These are phyloP conservation scores for Aspergillus sp. DNA, from an alignment of 2,329 filamentous ascomycete genomes.

Conservation along the genomic window DNA sequence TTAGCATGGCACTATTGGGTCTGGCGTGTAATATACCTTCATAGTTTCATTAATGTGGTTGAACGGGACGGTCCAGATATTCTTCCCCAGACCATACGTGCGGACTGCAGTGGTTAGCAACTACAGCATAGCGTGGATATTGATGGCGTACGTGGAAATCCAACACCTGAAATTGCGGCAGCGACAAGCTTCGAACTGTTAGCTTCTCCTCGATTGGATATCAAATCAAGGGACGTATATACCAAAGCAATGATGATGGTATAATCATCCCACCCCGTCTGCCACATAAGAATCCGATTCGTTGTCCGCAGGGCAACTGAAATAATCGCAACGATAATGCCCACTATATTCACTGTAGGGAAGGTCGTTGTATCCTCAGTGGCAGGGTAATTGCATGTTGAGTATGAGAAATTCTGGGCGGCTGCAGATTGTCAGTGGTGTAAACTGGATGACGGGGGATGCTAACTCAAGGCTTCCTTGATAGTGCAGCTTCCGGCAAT, in stretches of 20 bases:
- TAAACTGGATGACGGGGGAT: not conserved
- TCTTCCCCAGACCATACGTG: not conserved
- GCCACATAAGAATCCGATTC: not conserved
- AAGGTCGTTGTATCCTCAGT: not conserved
- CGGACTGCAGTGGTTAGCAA: not conserved
- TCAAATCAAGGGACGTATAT: not conserved
- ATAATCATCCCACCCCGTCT: slow-evolving; percentile 1
- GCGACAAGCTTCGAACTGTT: not conserved
- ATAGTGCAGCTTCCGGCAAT: not conserved
- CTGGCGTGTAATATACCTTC: not conserved
- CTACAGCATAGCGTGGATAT: too few species aligned
- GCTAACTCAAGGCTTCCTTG: slow-evolving; percentile 1
- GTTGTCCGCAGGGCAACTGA: not conserved
- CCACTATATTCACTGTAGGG: not conserved
- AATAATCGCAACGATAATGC: not conserved
- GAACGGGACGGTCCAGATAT: slow-evolving; percentile 6
- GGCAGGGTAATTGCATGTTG: slow-evolving; percentile 1
- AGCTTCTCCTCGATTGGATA: not conserved
- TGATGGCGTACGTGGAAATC: not conserved
- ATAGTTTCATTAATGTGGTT: not conserved
- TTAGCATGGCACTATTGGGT: not conserved
- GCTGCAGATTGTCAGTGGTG: not conserved
- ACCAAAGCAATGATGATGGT: not conserved
- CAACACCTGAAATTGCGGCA: not conserved
- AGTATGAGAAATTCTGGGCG: not conserved